phyloP scores from a whole-genome alignment of 257 asterid genomes.

The Capsicum chinense region DNA sequence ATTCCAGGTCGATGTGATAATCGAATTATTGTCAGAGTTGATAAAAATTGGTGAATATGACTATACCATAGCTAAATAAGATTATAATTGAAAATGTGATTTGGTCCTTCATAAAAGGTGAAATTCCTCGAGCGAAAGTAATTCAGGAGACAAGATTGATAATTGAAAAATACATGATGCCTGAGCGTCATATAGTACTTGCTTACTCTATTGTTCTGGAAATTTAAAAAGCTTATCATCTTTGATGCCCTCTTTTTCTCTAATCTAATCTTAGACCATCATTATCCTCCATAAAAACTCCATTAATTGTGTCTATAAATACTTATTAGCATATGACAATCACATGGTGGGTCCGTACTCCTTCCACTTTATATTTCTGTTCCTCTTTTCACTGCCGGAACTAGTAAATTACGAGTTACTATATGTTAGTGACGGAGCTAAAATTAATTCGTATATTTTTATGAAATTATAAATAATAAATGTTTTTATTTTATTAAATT shows the following conservation, averaged over 20 bases:
- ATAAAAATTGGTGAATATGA: too few relatives aligned
- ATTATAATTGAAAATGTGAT: not conserved
- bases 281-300: not conserved
- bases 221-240: not conserved
- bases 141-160: too few relatives aligned
- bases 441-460: too few relatives aligned
- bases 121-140: too few relatives aligned
- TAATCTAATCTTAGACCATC: not conserved
- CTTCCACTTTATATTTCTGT: not conserved
- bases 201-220: not conserved
- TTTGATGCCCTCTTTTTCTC: not conserved
- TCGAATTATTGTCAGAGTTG: not conserved
- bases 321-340: not conserved
- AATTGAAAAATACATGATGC: too few relatives aligned
- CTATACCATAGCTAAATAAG: not conserved
- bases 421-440: too few relatives aligned
- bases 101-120: too few relatives aligned
- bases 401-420: not conserved
- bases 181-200: too few relatives aligned
- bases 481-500: too few relatives aligned
- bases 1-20: not conserved
- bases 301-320: not conserved
- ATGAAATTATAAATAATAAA: too few relatives aligned
- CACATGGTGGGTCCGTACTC: slow-evolving; percentile 12
- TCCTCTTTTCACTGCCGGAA: not conserved